phyloP scores from a whole-genome alignment of 768 basidiomycete genomes.

The Boletus tomentosulus region DNA sequence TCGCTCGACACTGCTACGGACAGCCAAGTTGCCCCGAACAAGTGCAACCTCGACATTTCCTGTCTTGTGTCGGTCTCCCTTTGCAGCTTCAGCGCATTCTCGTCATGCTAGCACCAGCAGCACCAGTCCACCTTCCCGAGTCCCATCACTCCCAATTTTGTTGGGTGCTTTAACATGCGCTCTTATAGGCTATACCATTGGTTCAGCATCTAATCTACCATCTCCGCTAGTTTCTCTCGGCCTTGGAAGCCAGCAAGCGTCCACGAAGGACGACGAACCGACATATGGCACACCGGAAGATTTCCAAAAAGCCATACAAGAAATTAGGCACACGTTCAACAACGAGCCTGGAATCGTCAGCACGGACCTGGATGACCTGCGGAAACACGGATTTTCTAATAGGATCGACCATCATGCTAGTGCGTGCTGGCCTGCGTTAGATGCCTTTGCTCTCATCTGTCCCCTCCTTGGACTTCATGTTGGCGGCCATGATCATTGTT shows the following conservation, averaged over 20 bases:
- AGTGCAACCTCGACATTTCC: not conserved
- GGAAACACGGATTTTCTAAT: conserved; percentile 51
- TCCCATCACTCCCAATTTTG: conserved; percentile 2
- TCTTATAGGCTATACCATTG: conserved; percentile 22
- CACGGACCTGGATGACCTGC: conserved; percentile 49
- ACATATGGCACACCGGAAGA: conserved; percentile 51
- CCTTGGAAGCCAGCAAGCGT: not conserved
- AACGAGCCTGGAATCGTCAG: conserved; percentile 32
- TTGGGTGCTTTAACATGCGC: conserved; percentile 17
- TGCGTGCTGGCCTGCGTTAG: conserved; percentile 21
- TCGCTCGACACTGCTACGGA: conserved; percentile 8
- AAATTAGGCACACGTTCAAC: conserved; percentile 39
- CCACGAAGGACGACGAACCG: conserved; percentile 15
- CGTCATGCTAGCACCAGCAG: conserved; percentile 11
- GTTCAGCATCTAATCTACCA: conserved; percentile 5
- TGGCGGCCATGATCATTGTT: not conserved
- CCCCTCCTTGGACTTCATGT: not conserved
- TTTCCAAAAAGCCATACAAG: conserved; percentile 48
- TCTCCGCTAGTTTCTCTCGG: conserved; percentile 8
- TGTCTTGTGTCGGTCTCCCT: not conserved
- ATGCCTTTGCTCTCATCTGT: no score
- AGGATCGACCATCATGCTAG: conserved; percentile 51
- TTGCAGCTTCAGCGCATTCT: not conserved
- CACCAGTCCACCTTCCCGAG: not conserved
- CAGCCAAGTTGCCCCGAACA: not conserved